phyloP scores from a whole-genome alignment of 768 basidiomycete species.

The Rhodosporidiobolus sp. region DNA sequence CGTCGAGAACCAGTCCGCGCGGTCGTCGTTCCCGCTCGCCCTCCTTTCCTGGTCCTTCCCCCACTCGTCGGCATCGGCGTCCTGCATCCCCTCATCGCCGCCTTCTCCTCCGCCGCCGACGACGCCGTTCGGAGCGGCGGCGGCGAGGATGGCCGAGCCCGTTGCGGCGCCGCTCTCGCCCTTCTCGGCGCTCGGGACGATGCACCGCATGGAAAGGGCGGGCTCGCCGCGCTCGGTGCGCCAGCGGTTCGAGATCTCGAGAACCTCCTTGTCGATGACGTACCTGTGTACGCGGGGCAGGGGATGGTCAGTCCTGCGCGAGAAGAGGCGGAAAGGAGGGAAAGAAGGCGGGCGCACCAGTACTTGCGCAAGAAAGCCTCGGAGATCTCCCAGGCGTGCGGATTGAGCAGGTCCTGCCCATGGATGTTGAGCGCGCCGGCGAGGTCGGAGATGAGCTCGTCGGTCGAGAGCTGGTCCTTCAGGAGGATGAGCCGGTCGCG shows the following conservation, averaged over 20 bases:
- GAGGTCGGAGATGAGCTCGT: constrained; percentile 74
- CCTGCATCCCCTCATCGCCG: no score
- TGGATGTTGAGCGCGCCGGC: constrained; percentile 69
- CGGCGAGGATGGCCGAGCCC: no score
- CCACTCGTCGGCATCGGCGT: no score
- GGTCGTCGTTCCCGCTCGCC: no score
- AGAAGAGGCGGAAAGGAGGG: neutral
- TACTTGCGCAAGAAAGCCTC: constrained; percentile 81
- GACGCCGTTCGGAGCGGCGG: no score
- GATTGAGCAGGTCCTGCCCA: constrained; percentile 85
- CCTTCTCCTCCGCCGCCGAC: no score
- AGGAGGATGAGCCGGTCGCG: constrained; percentile 86
- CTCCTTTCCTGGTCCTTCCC: no score
- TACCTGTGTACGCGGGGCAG: constrained; percentile 64
- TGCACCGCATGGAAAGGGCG: no score
- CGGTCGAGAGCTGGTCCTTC: constrained; percentile 74
- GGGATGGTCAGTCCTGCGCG: neutral
- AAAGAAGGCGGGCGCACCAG: constrained; percentile 56
- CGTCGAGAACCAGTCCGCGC: no score
- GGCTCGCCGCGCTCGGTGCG: constrained; percentile 71
- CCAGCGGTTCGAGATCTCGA: constrained; percentile 80
- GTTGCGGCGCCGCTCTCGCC: no score
- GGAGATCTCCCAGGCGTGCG: constrained; percentile 82
- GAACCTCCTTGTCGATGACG: constrained; percentile 68
- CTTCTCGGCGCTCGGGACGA: no score